Evolutionary conservation across 78 protist species (phyloP), one percentile per base, ranked within the genome.

Genomic region (Blattamonas nauphoetae): DNA sequence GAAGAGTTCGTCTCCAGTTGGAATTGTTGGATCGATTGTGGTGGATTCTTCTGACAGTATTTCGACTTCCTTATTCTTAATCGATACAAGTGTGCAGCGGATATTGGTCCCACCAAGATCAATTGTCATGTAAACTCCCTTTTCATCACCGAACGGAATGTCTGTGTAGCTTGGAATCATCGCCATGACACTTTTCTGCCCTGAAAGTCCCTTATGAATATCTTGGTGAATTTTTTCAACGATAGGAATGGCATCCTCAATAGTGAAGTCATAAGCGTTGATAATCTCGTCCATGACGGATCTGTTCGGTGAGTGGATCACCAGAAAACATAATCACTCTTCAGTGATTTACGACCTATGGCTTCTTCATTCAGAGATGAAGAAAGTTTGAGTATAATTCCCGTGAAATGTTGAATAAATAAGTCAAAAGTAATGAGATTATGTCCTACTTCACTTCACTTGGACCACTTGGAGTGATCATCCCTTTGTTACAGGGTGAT

Each of bases 41-140:
- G 41, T 36, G 4, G 33, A 32, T 79, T 6, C 32, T 33, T 33
- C 45, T 79, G 33, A 38, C 21, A 79, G 11, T 38, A 32, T 11
- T 32, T 32, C 83, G 33, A 79, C 6, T 79, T 79, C 6, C 32
- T 11, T 21, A 79, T 79, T 21, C 32, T 79, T 5, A 6, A 79
- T 33, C 4, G 4, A 5, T 33, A 79, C 33, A 6, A 79, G 6
- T 5, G 6, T 21, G 21, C 6, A 33, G 45, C 83, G 33, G 33
- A 79, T 4, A 21, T 79, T 79, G 33, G 83, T 79, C 43, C 83
- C 83, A 36, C 83, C 83, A 21, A 79, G 6, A 36, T 79, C 83
- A 79, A 79, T 6, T 5, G 83, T 5, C 83, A 79, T 32, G 6
- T 32, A 79, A 4, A 33, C 21, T 21, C 83, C 83, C 6, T 79